Base-by-base conservation (phyloP, 805 yeast genomes). In the Clavispora phyllophila region DNA sequence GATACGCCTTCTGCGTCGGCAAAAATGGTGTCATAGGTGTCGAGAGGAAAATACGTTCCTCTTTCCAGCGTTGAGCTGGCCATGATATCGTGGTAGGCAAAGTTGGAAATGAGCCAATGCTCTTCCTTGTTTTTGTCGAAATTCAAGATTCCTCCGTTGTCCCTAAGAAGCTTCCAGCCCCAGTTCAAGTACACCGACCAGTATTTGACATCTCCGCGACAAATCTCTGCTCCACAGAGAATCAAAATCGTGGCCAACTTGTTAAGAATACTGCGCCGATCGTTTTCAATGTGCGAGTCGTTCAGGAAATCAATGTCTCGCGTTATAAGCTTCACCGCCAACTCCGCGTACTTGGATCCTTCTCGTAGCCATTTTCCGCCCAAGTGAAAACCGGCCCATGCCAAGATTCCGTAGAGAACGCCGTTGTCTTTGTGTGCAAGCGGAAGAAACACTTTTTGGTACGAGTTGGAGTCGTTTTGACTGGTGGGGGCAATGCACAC, bases 11-110 rank as follows among this genome's bases (percentile, higher is more conserved):
- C 54, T 4, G 47, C 44, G 43, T 68, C 71, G 13, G 49, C 46
- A 42, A 82, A 71, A 45, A 81, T 69, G 18, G 66, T 61, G 32
- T 79, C 77, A 60, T 85, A 85, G 36, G 80, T 82, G 17, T 70
- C 67, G 18, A 78, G 64, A 0, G 82, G 74, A 57, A 87, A 84
- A 50, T 82, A 81, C 1, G 87, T 75, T 1, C 83, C 82, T 35
- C 86, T 63, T 31, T 79, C 77, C 41, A 74, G 68, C 1, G 76
- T 70, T 9, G 84, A 75, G 37, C 82, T 75, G 1, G 90, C 78
- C 48, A 84, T 68, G 25, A 87, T 73, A 57, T 86, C 95, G 58
- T 86, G 93, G 57, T 86, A 87, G 1, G 88, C 87, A 62, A 83
- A 87, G 60, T 82, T 85, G 8, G 87, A 78, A 17, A 84, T 77